Percentiles rank a stretch among this genome's conserved stretches.
Conservation (phyloP, 352 stramenopile species). For the Thalassiosira mediterranea region DNA sequence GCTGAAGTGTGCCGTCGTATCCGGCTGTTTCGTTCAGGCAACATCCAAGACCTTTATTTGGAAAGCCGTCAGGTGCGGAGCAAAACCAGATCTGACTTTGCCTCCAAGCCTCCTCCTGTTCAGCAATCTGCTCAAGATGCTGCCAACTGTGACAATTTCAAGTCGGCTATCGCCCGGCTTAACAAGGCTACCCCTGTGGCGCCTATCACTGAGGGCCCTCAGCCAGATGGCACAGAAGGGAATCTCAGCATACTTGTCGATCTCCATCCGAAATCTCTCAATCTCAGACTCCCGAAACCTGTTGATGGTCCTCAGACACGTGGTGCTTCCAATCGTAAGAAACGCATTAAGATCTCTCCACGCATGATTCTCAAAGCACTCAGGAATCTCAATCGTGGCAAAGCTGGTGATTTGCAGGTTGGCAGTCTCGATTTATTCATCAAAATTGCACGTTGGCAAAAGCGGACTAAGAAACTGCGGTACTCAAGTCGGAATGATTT, state of each 20-base stretch:
- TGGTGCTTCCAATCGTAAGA: background rate
- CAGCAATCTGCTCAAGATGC: conserved; percentile 4
- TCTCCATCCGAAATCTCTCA: background rate
- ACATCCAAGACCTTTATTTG: conserved; percentile 3
- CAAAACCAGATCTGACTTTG: background rate
- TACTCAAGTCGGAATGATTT: too few species aligned
- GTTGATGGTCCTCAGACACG: background rate
- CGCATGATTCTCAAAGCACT: conserved; percentile 2
- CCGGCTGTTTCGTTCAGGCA: background rate
- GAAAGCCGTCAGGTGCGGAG: conserved; percentile 10
- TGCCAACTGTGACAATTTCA: conserved; percentile 13
- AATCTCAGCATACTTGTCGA: background rate
- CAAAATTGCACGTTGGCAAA: background rate
- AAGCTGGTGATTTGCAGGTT: conserved; percentile 1
- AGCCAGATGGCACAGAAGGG: background rate
- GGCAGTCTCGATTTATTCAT: conserved; percentile 14
- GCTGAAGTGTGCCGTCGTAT: conserved; percentile 2
- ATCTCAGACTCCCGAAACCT: background rate
- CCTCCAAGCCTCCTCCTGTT: background rate
- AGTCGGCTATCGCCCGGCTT: conserved; percentile 1
- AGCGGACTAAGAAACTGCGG: too few species aligned
- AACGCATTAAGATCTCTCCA: background rate
- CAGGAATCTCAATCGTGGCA: background rate
- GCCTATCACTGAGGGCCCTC: too few species aligned
- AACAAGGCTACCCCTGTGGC: background rate